Base-by-base conservation (phyloP, 352 stramenopile species). In the Chrysophaeum taylorii region DNA sequence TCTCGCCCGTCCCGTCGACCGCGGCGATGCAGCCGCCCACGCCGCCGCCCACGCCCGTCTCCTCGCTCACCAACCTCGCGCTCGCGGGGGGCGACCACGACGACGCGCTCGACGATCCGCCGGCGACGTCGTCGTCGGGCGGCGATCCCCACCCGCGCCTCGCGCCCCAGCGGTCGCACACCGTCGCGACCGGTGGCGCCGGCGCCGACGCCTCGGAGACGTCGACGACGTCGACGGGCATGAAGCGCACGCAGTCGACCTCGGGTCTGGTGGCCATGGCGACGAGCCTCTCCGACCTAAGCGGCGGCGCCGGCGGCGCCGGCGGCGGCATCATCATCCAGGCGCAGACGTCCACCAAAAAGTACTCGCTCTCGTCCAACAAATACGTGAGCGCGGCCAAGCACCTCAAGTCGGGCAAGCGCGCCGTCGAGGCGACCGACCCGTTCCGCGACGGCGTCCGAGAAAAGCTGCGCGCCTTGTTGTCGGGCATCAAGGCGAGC, bases 391-490 rank as follows among this genome's bases (percentile, higher is more conserved):
- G 18, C 12, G 18, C 5, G 9, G n/a, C n/a, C n/a, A n/a, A n/a
- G n/a, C n/a, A n/a, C n/a, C n/a, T n/a, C n/a, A n/a, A n/a, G n/a
- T n/a, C n/a, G n/a, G 18, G 12, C 21, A 9, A 66, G 16, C 23
- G 45, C 2, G 31, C 4, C 31, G 35, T n/a, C 5, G 50, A 36
- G 15, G 2, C 23, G 5, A 5, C 7, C 5, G 57, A 66, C 36
- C 15, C 57, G 33, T 45, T 48, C 33, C 75, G 86, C 57, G 86
- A 91, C 74, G 78, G 96, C 75, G 86, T 97, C 38, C 89, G 94
- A 42, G 94, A 98, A 71, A 96, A 95, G 64, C 76, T 97, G 54
- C 85, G 93, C 18, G 89, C 81, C 12, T 94, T 98, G 42, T 74
- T 97, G 48, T 95, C 96, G 73, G 73, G 91, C 18, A 75, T 93